These are phyloP conservation scores for Candida pseudoglaebosa DNA, from an alignment of 805 yeast species.

Conservation along the genomic window DNA sequence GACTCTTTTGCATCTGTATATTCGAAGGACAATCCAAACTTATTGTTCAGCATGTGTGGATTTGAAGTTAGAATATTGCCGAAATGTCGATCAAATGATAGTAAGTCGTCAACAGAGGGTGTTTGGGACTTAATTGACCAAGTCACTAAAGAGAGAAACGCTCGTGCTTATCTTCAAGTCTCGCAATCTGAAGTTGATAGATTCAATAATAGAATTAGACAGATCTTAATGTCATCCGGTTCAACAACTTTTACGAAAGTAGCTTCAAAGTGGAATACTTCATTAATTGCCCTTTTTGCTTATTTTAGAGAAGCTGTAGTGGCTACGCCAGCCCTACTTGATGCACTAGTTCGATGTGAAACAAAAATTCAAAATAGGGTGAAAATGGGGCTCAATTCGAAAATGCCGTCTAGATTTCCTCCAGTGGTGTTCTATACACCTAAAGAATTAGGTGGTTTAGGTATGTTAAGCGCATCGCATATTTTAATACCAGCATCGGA, in stretches of 20 bases:
- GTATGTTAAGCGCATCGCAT: slow-evolving; percentile 97
- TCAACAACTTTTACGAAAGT: slow-evolving; percentile 92
- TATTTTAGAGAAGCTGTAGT: slow-evolving; percentile 93
- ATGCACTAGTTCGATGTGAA: slow-evolving; percentile 82
- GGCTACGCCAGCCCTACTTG: slow-evolving; percentile 73
- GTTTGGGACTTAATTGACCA: slow-evolving; percentile 85
- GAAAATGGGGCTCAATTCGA: slow-evolving; percentile 90
- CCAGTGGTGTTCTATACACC: slow-evolving; percentile 99
- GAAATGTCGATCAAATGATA: slow-evolving; percentile 53
- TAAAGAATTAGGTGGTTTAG: slow-evolving; percentile 94
- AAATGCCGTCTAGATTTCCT: slow-evolving; percentile 98
- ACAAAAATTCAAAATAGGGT: slow-evolving; percentile 92
- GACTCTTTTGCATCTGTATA: slow-evolving; percentile 83
- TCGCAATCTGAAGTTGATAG: slow-evolving; percentile 73
- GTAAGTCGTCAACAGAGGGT: slow-evolving; percentile 65
- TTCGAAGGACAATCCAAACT: slow-evolving; percentile 83
- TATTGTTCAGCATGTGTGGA: slow-evolving; percentile 89
- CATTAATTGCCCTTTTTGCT: slow-evolving; percentile 77
- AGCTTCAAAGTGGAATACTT: slow-evolving; percentile 95
- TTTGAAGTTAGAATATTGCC: slow-evolving; percentile 91
- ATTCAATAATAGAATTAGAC: slow-evolving; percentile 81
- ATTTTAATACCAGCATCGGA: slow-evolving; percentile 93
- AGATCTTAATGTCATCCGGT: slow-evolving; percentile 91
- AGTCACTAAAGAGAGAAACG: slow-evolving; percentile 76
- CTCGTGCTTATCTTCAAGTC: slow-evolving; percentile 82